A percentile compares a stretch with the other conserved stretches of the same genome.
phyloP scores from a whole-genome alignment of 129 eudicot species.

The Daucus carota region DH1_v3.0 NC_030382.2:38998001-38998500 shows the following conservation, averaged over 20 bases:
- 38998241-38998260: conserved; percentile 87
- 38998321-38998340: conserved; percentile 60
- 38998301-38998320: conserved; percentile 33
- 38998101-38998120: not conserved
- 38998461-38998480: conserved; percentile 54
- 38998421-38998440: conserved; percentile 23
- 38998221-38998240: conserved; percentile 95
- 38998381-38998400: conserved; percentile 63
- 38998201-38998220: conserved; percentile 20
- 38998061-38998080: not conserved
- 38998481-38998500: conserved; percentile 83
- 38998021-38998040: not conserved
- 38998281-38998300: conserved; percentile 41
- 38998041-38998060: not conserved
- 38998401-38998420: conserved; percentile 32
- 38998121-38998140: not conserved
- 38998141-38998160: not conserved
- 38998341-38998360: conserved; percentile 54
- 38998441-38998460: conserved; percentile 42
- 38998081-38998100: not conserved
- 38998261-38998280: conserved; percentile 68
- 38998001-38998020: not conserved
- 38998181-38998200: not conserved
- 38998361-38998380: conserved; percentile 48
- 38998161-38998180: not conserved